Percentiles rank a stretch among this genome's conserved stretches.
Conservation (phyloP, 495 filamentous ascomycete genomes). For the Penicillium malachiteum region DNA sequence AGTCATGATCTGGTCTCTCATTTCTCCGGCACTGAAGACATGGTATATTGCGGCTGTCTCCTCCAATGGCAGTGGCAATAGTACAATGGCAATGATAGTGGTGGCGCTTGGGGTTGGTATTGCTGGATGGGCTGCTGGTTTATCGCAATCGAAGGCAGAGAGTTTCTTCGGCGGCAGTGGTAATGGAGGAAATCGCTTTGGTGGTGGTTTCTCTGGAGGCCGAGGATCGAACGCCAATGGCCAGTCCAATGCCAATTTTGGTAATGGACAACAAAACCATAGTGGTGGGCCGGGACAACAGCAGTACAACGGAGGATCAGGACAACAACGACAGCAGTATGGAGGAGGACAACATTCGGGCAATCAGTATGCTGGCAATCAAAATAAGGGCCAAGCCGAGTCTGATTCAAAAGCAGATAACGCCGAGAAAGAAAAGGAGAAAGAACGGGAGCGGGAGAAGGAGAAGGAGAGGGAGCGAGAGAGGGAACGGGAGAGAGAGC, state of each 20-base stretch:
- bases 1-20: conserved; percentile 63
- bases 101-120: conserved; percentile 67
- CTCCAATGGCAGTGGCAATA: conserved; percentile 29
- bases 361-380: conserved; percentile 39
- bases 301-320: conserved; percentile 8
- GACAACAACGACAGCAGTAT: conserved; percentile 23
- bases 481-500: background rate
- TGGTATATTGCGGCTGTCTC: conserved; percentile 66
- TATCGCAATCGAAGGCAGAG: conserved; percentile 52
- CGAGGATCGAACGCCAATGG: conserved; percentile 18
- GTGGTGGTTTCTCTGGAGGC: conserved; percentile 24
- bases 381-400: conserved; percentile 30
- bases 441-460: conserved; percentile 13
- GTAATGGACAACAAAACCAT: conserved; percentile 16
- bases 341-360: conserved; percentile 28
- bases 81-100: conserved; percentile 59
- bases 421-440: background rate
- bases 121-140: conserved; percentile 72
- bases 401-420: conserved; percentile 21
- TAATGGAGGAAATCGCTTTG: conserved; percentile 25
- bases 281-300: conserved; percentile 20
- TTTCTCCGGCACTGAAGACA: conserved; percentile 64
- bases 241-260: conserved; percentile 17
- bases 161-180: conserved; percentile 1
- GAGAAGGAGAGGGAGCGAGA: conserved; percentile 4